These are phyloP conservation scores for Rhododendron simsii DNA, from an alignment of 148 eudicot species.

Conservation along the genomic window DNA sequence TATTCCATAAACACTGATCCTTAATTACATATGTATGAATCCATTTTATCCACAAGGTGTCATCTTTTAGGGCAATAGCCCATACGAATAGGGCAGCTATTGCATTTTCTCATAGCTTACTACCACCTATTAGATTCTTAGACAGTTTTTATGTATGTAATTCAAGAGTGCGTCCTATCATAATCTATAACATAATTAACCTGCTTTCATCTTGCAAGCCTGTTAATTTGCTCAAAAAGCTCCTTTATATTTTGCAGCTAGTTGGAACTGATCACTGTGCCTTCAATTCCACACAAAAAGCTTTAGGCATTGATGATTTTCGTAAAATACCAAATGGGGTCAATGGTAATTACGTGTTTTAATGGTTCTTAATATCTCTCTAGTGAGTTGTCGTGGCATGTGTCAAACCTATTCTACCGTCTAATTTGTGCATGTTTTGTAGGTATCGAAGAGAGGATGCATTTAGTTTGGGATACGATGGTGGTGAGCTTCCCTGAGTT, in stretches of 20 bases:
- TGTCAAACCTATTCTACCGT: not conserved
- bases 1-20: too few species aligned
- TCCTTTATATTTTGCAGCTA: conserved; percentile 47
- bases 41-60: too few species aligned
- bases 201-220: not conserved
- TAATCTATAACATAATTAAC: not conserved
- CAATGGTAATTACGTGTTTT: conserved; percentile 49
- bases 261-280: conserved; percentile 98
- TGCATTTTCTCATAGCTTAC: not conserved
- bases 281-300: conserved; percentile 89
- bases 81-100: too few species aligned
- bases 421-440: not conserved
- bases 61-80: too few species aligned
- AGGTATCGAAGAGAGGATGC: conserved; percentile 99
- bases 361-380: not conserved
- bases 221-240: not conserved
- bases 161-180: not conserved
- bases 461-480: conserved; percentile 88
- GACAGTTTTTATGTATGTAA: not conserved
- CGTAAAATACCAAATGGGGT: conserved; percentile 97
- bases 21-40: too few species aligned
- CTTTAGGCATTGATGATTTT: conserved; percentile 80
- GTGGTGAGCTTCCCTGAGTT: conserved; percentile 56
- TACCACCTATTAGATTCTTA: not conserved
- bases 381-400: not conserved